These are phyloP conservation scores for Aspergillus funiculosus DNA, from an alignment of 495 filamentous ascomycete genomes.

Conservation along the genomic window DNA sequence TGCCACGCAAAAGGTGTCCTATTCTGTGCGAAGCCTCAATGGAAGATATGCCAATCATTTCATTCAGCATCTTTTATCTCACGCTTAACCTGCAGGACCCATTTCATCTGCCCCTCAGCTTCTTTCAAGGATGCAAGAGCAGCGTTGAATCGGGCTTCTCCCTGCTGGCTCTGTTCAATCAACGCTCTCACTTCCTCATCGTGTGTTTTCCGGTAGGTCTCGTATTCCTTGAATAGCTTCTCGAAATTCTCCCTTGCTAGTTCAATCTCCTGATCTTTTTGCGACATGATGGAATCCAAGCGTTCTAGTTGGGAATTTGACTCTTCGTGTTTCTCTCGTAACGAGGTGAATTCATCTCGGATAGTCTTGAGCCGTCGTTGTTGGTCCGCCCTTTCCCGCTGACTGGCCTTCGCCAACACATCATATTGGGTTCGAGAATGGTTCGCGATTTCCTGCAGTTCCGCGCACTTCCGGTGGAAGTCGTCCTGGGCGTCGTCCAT, in stretches of 20 bases:
- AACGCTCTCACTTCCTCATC: slow-evolving; percentile 54
- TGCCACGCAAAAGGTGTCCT: no score
- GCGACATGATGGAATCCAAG: slow-evolving; percentile 59
- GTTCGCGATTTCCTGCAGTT: slow-evolving; percentile 52
- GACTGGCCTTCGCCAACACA: slow-evolving; percentile 56
- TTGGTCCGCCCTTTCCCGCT: slow-evolving; percentile 50
- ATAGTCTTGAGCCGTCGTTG: slow-evolving; percentile 31
- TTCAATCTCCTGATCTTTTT: slow-evolving; percentile 63
- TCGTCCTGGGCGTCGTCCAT: slow-evolving; percentile 50
- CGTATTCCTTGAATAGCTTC: slow-evolving; percentile 49
- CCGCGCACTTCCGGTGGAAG: slow-evolving; percentile 56
- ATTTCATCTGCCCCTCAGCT: slow-evolving; percentile 60
- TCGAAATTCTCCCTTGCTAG: slow-evolving; percentile 55
- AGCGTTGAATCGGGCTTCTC: slow-evolving; percentile 50
- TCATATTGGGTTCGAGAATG: slow-evolving; percentile 59
- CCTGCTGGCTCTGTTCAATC: slow-evolving; percentile 47
- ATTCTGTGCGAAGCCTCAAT: neutral
- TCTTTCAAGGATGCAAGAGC: slow-evolving; percentile 55
- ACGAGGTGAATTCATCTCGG: slow-evolving; percentile 23
- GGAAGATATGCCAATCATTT: slow-evolving; percentile 7
- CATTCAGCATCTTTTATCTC: slow-evolving; percentile 45
- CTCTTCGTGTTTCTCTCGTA: slow-evolving; percentile 37
- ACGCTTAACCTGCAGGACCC: slow-evolving; percentile 60
- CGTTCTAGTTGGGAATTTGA: slow-evolving; percentile 54
- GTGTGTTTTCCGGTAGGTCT: slow-evolving; percentile 57